Percentiles rank a stretch among this genome's conserved stretches.
Evolutionary conservation across 2,329 filamentous ascomycete genomes (phyloP).

Genomic region (Raffaelea deltoideospora): DNA sequence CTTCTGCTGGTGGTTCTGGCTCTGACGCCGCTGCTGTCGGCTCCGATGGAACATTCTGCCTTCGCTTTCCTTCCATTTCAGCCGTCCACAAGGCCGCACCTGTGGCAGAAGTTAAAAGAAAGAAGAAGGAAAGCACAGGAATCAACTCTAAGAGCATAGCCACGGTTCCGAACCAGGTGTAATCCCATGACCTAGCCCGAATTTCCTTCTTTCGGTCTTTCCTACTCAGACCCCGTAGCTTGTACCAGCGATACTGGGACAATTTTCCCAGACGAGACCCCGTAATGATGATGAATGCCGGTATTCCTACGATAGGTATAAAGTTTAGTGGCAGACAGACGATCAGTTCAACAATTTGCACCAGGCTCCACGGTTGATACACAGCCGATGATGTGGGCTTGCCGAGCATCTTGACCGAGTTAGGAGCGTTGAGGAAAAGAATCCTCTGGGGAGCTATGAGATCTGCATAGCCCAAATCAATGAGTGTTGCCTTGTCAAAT

Average conservation of each 20-base stretch:
- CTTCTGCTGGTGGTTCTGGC: no score
- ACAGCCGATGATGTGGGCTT: slow-evolving; percentile 62
- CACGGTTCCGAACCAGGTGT: slow-evolving; percentile 84
- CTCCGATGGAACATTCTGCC: no score
- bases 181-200: slow-evolving; percentile 56
- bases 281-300: slow-evolving; percentile 75
- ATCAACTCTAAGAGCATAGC: slow-evolving; percentile 66
- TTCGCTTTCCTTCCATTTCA: slow-evolving; percentile 57
- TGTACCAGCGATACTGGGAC: slow-evolving; percentile 82
- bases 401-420: slow-evolving; percentile 66
- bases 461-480: slow-evolving; percentile 56
- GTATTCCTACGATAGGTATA: slow-evolving; percentile 67
- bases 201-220: slow-evolving; percentile 60
- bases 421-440: slow-evolving; percentile 50
- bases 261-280: slow-evolving; percentile 78
- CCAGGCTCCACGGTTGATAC: slow-evolving; percentile 77
- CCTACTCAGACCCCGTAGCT: slow-evolving; percentile 59
- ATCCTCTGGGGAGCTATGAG: slow-evolving; percentile 54
- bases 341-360: slow-evolving; percentile 80
- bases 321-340: slow-evolving; percentile 72
- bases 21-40: no score
- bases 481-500: slow-evolving; percentile 45
- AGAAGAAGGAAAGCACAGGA: slow-evolving; percentile 84
- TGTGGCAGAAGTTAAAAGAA: slow-evolving; percentile 72
- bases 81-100: slow-evolving; percentile 80